phyloP scores from a whole-genome alignment of 1,139 yeast species.

The Geotrichum histeridarum region DNA sequence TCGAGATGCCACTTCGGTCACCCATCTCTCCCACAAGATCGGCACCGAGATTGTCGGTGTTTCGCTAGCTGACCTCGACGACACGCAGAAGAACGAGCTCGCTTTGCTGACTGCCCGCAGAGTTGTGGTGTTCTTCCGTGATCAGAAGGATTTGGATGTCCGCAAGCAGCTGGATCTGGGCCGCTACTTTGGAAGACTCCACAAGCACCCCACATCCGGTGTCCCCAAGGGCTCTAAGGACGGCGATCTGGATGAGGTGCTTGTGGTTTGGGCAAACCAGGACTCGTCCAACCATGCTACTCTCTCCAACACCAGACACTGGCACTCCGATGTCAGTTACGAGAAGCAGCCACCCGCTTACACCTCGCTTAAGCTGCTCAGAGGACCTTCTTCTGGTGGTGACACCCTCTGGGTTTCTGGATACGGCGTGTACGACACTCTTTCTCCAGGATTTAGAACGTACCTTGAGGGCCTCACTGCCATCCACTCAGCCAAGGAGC shows the following conservation, averaged over 20 bases:
- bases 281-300: slow-evolving; percentile 30
- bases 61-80: slow-evolving; percentile 43
- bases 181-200: slow-evolving; percentile 60
- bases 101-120: slow-evolving; percentile 61
- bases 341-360: slow-evolving; percentile 67
- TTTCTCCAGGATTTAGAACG: slow-evolving; percentile 56
- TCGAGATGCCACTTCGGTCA: slow-evolving; percentile 39
- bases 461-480: slow-evolving; percentile 56
- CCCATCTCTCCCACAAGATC: slow-evolving; percentile 54
- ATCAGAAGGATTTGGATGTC: slow-evolving; percentile 49
- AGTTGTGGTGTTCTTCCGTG: slow-evolving; percentile 63
- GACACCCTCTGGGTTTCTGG: slow-evolving; percentile 67
- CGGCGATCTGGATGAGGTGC: slow-evolving; percentile 46
- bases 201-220: slow-evolving; percentile 70
- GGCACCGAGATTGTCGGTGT: slow-evolving; percentile 61
- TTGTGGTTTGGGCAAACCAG: slow-evolving; percentile 46
- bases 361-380: slow-evolving; percentile 56
- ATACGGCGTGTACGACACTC: slow-evolving; percentile 61
- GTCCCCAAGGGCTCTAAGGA: slow-evolving; percentile 45
- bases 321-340: slow-evolving; percentile 70
- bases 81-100: slow-evolving; percentile 56
- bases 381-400: slow-evolving; percentile 64
- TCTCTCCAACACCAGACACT: slow-evolving; percentile 31
- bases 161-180: slow-evolving; percentile 58
- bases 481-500: slow-evolving; percentile 61